These are phyloP conservation scores for Penicillium bovifimosum DNA, from an alignment of 495 filamentous ascomycete genomes.

Conservation along the genomic window DNA sequence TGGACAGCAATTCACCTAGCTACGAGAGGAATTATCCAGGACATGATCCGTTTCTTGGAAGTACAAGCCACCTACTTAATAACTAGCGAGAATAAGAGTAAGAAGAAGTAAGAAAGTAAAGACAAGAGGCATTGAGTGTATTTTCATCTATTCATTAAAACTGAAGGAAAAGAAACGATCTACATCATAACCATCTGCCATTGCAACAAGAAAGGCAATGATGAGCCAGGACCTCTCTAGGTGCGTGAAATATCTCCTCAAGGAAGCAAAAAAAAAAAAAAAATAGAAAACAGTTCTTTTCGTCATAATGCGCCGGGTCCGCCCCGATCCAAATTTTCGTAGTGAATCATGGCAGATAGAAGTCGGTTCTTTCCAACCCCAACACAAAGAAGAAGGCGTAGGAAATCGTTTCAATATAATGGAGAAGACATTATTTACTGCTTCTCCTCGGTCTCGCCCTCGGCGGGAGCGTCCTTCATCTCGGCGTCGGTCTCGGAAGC, in stretches of 20 bases:
- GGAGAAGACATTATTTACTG: constrained; percentile 26
- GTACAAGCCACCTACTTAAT: too few relatives aligned
- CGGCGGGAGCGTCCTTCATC: constrained; percentile 12
- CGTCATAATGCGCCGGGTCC: constrained; percentile 19
- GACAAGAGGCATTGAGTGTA: constrained; percentile 13
- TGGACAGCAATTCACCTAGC: too few relatives aligned
- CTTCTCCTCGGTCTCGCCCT: constrained; percentile 41
- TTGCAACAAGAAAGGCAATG: constrained; percentile 18
- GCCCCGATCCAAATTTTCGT: constrained; percentile 6
- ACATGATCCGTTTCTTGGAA: too few relatives aligned
- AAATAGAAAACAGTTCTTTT: constrained; percentile 14
- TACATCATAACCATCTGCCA: constrained; percentile 28
- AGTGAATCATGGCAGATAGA: background rate
- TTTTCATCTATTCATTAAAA: constrained; percentile 26
- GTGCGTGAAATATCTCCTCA: constrained; percentile 27
- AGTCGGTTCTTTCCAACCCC: background rate
- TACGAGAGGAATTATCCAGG: too few relatives aligned
- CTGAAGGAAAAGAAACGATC: constrained; percentile 17
- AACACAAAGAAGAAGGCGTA: background rate
- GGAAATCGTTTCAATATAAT: background rate
- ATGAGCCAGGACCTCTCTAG: constrained; percentile 19
- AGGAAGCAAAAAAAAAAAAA: too few relatives aligned
- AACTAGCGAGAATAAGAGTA: too few relatives aligned
- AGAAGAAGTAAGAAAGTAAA: background rate
- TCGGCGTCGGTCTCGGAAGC: constrained; percentile 35